These are phyloP conservation scores for Podospora appendiculata DNA, from an alignment of 495 filamentous ascomycete genomes.

Conservation along the genomic window DNA sequence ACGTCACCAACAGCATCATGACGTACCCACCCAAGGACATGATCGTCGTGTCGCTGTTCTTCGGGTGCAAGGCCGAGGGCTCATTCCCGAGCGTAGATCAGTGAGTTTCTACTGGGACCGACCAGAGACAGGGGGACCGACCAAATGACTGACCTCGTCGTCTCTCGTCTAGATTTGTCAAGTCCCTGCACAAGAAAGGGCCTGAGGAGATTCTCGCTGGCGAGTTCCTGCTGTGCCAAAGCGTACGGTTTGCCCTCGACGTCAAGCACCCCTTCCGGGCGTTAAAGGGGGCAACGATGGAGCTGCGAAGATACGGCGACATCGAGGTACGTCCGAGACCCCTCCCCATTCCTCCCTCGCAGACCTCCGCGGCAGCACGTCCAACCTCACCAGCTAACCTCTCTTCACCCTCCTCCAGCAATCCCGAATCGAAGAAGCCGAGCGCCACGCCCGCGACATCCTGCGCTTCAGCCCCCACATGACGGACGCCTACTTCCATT, in stretches of 20 bases:
- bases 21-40: slow-evolving; percentile 87
- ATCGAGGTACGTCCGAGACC: slow-evolving; percentile 18
- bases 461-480: slow-evolving; percentile 74
- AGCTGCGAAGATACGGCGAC: slow-evolving; percentile 50
- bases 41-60: slow-evolving; percentile 77
- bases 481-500: slow-evolving; percentile 93
- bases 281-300: slow-evolving; percentile 78
- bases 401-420: slow-evolving; percentile 16
- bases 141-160: neutral
- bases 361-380: neutral
- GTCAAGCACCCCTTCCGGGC: slow-evolving; percentile 86
- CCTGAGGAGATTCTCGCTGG: slow-evolving; percentile 70
- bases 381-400: slow-evolving; percentile 9
- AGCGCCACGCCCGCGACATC: slow-evolving; percentile 59
- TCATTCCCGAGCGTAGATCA: slow-evolving; percentile 63
- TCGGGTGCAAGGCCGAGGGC: slow-evolving; percentile 87
- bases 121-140: neutral
- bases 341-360: neutral
- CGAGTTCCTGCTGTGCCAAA: slow-evolving; percentile 87
- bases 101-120: slow-evolving; percentile 34
- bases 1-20: slow-evolving; percentile 88
- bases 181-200: slow-evolving; percentile 49
- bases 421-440: slow-evolving; percentile 56
- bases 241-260: slow-evolving; percentile 88
- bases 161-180: slow-evolving; percentile 34